Evolutionary conservation across 2,329 filamentous ascomycete genomes (phyloP), one percentile per base, ranked within the genome.

Genomic region (Xylariaceae sp.): DNA sequence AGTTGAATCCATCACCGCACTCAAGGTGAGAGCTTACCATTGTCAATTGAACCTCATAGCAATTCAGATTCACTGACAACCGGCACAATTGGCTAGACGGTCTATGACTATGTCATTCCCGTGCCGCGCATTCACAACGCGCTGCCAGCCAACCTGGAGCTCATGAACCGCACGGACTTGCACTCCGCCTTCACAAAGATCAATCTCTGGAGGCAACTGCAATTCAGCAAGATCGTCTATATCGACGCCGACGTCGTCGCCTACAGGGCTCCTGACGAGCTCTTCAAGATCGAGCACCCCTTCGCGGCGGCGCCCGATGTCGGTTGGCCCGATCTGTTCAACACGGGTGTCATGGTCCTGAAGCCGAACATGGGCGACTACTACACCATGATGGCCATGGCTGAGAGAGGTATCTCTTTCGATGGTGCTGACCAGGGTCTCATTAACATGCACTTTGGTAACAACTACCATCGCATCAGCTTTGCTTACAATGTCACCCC

Each of bases 401-500:
- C 94, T 30, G 84, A 92, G 67, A 82, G 87, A 57, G 92, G 92
- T 30, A 89, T 93, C 72, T 97, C 92, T 65, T 99, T 99, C 71
- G 94, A 99, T 73, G 94, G 94, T 53, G 94, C 94, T 44, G 94
- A 99, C 72, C 94, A 99, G 76, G 94, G 94, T 57, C 79, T 99
- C 55, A 77, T 99, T 67, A 99, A 99, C 74, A 92, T 95, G 82
- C 89, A 97, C 76, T 99, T 94, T 76, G 83, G 88, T 75, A 80
- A 88, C 72, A 84, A 83, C 61, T 96, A 88, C 83, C 87, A 97
- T 74, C 87, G 92, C 65, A 76, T 99, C 70, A 92, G 90, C 75
- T 99, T 99, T 76, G 88, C 87, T 54, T 99, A 97, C 80, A 99
- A 99, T 73, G 94, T 94, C 74, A 99, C 94, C 0, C 94, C 94